These are phyloP conservation scores for Acacia acuminata DNA, from an alignment of 306 rosid genomes.

Conservation along the genomic window DNA sequence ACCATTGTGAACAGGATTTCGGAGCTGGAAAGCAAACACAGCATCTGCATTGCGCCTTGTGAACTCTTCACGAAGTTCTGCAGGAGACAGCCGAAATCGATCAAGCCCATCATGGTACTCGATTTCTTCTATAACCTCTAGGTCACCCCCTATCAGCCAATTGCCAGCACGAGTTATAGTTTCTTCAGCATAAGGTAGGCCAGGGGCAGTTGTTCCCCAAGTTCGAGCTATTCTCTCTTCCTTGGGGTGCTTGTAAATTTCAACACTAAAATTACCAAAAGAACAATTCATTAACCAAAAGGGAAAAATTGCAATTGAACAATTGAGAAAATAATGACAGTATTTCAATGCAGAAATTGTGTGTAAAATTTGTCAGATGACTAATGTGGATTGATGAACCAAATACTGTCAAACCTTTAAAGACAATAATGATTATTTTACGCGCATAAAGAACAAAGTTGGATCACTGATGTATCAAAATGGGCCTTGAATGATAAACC, in stretches of 20 bases:
- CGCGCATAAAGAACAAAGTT: background rate
- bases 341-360: background rate
- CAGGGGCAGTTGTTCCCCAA: constrained; percentile 93
- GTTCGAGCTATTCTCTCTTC: constrained; percentile 94
- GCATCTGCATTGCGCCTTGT: constrained; percentile 88
- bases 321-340: background rate
- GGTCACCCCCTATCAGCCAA: constrained; percentile 98
- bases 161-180: constrained; percentile 79
- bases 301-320: background rate
- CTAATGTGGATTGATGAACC: background rate
- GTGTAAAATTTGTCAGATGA: background rate
- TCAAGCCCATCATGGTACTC: constrained; percentile 93
- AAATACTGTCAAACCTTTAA: background rate
- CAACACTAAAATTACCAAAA: constrained; percentile 60
- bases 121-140: constrained; percentile 83
- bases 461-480: background rate
- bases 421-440: background rate
- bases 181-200: constrained; percentile 88
- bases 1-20: constrained; percentile 97
- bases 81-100: constrained; percentile 81
- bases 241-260: constrained; percentile 90
- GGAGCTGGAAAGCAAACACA: constrained; percentile 93
- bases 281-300: constrained; percentile 19
- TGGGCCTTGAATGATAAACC: background rate
- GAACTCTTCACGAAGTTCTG: constrained; percentile 86